Base-by-base conservation (phyloP, 805 yeast genomes). In the Zygosaccharomyces siamensis region DNA sequence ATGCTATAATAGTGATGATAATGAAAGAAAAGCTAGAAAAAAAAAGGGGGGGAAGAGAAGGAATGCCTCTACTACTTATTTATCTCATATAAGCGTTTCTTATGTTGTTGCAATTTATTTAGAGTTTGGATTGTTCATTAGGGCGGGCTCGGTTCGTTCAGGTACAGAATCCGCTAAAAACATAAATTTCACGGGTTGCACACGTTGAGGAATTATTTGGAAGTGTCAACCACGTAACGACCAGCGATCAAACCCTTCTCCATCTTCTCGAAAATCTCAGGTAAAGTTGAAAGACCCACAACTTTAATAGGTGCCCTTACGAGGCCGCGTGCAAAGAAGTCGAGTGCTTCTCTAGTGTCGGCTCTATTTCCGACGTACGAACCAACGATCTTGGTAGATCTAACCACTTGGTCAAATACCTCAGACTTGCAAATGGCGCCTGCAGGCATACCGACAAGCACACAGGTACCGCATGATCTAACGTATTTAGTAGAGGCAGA, bases 291-390 rank as follows among this genome's bases (percentile, higher is more conserved):
- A 61, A 86, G 76, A 48, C 89, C 88, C 44, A 81, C 87, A 67
- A 87, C 66, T 73, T 79, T 79, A 73, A 84, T 80, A 56, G 86
- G 86, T 53, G 85, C 76, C 67, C 76, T 73, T 68, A 84, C 82
- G 66, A 79, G 72, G 50, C 89, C 89, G 64, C 85, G 74, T 56
- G 73, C 51, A 69, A 81, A 81, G 76, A 84, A 83, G 62, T 81
- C 85, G 60, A 84, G 70, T 46, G 89, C 89, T 72, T 84, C 89
- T 55, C 83, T 78, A 56, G 92, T 79, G 72, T 88, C 96, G 56
- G 85, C 84, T 72, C 95, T 83, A 80, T 86, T 86, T 61, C 95
- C 96, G 54, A 87, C 95, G 66, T 85, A 85, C 46, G 95, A 86
- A 60, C 93, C 95, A 68, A 75, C 80, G 65, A 87, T 83, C 63